Evolutionary conservation across 139 green algal genomes (phyloP), one percentile per base, ranked within the genome.

Genomic region (Micractinium conductrix): DNA sequence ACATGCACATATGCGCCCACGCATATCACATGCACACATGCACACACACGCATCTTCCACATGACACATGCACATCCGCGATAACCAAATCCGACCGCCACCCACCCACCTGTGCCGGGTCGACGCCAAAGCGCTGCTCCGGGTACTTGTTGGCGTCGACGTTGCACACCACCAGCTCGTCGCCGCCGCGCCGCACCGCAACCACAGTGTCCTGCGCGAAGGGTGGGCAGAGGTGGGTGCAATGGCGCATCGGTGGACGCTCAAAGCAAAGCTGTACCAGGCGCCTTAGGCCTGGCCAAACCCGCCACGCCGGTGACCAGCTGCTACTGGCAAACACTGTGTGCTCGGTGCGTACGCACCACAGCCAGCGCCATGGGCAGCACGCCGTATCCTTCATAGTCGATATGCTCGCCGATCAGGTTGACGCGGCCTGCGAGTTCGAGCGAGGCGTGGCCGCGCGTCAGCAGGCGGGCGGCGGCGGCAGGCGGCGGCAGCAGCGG

Each of bases 371-470:
- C 97, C 97, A 99, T 99, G 42, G 97, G 97, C 63, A 99, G 93
- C 72, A 99, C 97, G 16, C 89, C 93, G 81, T 99, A 99, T 2
- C 97, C 97, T 82, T 98, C 95, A 80, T 99, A 99, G 83, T 99
- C 96, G 78, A 99, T 99, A 83, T 99, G 96, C 89, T 99, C 97
- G 21, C 97, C 97, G 62, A 99, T 99, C 19, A 99, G 84, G 89
- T 99, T 99, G 21, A 99, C 97, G 0, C 97, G 92, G 4, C 97
- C 97, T 95, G 93, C 78, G n/a, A n/a, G n/a, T n/a, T n/a, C n/a
- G n/a, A 72, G 37, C 28, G 24, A 17, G 4, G 69, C 24, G n/a
- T n/a, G n/a, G n/a, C n/a, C 8, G n/a, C 63, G 10, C 26, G 28
- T 9, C 28, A 33, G 63, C n/a, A 40, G 63, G 63, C 63, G 63